Base-by-base conservation (phyloP, 2,329 filamentous ascomycete genomes). In the Dothidotthia symphoricarpi region DNA sequence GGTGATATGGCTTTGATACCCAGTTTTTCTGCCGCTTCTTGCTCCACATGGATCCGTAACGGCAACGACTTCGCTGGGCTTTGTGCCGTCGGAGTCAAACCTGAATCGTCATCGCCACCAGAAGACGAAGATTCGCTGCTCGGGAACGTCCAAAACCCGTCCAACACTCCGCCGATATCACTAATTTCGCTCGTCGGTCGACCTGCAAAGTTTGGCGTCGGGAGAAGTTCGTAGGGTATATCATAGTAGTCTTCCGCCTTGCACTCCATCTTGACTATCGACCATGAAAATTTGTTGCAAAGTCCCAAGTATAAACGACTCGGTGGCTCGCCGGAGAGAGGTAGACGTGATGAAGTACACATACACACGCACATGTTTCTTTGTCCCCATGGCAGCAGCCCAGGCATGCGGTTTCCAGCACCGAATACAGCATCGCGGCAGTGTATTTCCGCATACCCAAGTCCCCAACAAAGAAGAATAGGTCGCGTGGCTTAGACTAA, bases 171-270 rank as follows among this genome's bases (percentile, higher is more conserved):
- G n/a, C 24, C 27, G 6, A 53, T 41, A 24, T 55, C 53, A n/a
- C 49, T 47, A 22, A 57, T 56, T 16, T 58, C 55, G 31, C 45
- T 49, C n/a, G 43, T 35, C 29, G 55, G 53, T 7, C 51, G 46
- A 17, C 45, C 43, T 24, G 53, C 55, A 38, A 58, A 56, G 34
- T 58, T 58, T 5, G 55, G 42, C 29, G 45, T 45, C 5, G 55
- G 55, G 24, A 58, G 26, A 29, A 49, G 33, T 13, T 58, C 49
- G 15, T 41, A 17, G 7, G 51, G 43, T 26, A 56, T 47, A 29
- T 58, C 53, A 24, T 55, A 56, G 34, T 58, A 55, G 16, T 57
- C 42, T 8, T 51, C 34, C 6, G 36, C 45, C 16, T 13, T 22
- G 12, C 43, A 38, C 28, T 39, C 39, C 47, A 53, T 50, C 13